phyloP scores from a whole-genome alignment of 1,284 basidiomycete genomes.

The Malassezia arunalokei region DNA sequence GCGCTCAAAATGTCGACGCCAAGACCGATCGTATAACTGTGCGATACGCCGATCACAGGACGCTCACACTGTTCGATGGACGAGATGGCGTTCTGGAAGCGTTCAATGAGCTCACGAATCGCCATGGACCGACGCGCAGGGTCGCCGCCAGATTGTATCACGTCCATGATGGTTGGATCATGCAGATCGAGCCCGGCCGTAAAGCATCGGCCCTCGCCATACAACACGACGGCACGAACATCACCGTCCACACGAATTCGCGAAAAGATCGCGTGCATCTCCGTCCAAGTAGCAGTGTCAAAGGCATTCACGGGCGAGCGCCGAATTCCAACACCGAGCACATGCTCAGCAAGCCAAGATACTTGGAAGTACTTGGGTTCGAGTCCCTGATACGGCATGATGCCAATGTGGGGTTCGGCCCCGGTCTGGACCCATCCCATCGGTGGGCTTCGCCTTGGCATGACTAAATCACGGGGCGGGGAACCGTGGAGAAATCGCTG shows the following conservation, averaged over 20 bases:
- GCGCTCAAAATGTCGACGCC: slow-evolving; percentile 63
- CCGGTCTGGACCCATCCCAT: too few species aligned
- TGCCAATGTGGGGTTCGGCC: too few species aligned
- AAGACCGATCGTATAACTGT: slow-evolving; percentile 65
- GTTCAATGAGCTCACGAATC: slow-evolving; percentile 33
- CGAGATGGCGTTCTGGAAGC: slow-evolving; percentile 41
- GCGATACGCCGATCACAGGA: slow-evolving; percentile 73
- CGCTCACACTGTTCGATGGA: slow-evolving; percentile 56
- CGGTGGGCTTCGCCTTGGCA: too few species aligned
- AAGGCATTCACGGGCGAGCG: slow-evolving; percentile 40
- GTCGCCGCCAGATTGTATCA: slow-evolving; percentile 19
- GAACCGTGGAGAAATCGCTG: too few species aligned
- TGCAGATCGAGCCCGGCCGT: slow-evolving; percentile 40
- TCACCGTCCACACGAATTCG: slow-evolving; percentile 26
- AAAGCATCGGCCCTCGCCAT: slow-evolving; percentile 38
- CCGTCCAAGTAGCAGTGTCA: slow-evolving; percentile 28
- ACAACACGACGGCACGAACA: slow-evolving; percentile 40
- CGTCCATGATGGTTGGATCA: not conserved
- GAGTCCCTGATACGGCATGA: slow-evolving; percentile 16
- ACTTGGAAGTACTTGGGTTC: slow-evolving; percentile 29
- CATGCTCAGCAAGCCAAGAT: slow-evolving; percentile 22
- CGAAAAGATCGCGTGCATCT: slow-evolving; percentile 31
- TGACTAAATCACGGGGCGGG: too few species aligned
- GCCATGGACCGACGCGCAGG: slow-evolving; percentile 31
- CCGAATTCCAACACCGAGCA: slow-evolving; percentile 35